Conservation (phyloP, 352 stramenopile species). For the Globisporangium viniferum region DNA sequence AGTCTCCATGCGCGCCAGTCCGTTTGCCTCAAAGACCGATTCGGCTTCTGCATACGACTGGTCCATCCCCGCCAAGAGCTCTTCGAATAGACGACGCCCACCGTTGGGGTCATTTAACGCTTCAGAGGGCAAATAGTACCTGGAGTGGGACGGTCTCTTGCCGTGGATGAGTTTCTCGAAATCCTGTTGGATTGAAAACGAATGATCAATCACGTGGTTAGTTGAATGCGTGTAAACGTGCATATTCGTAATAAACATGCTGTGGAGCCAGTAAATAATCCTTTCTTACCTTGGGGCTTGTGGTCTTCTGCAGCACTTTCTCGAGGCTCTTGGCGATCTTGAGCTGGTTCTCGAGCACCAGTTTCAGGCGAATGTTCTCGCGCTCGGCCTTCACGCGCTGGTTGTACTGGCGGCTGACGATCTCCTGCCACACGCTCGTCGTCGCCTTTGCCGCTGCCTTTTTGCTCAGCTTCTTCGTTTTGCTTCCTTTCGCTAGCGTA, state of each 20-base stretch:
- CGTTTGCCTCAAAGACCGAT: conserved; percentile 32
- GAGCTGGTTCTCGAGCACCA: too few relatives aligned
- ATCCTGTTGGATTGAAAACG: conserved; percentile 4
- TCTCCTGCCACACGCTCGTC: too few relatives aligned
- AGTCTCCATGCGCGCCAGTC: conserved; percentile 30
- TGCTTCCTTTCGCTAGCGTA: too few relatives aligned
- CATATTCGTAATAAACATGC: too few relatives aligned
- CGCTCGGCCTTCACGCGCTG: conserved; percentile 23
- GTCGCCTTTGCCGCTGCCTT: too few relatives aligned
- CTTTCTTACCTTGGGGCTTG: background rate
- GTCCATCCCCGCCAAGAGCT: conserved; percentile 24
- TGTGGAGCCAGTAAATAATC: too few relatives aligned
- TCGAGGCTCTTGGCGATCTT: background rate
- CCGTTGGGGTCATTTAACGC: background rate
- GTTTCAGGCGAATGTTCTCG: conserved; percentile 29
- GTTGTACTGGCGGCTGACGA: background rate
- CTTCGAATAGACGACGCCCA: conserved; percentile 24
- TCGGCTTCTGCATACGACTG: conserved; percentile 27
- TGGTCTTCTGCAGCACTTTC: conserved; percentile 8
- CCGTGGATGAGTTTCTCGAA: background rate
- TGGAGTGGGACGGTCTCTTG: background rate
- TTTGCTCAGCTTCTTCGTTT: too few relatives aligned
- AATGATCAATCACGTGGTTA: too few relatives aligned
- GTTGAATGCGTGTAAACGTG: too few relatives aligned
- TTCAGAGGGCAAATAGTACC: too few relatives aligned